These are phyloP conservation scores for Tillandsia fasciculata DNA, from an alignment of 176 grass and related monocot genomes.

Conservation along the genomic window DNA sequence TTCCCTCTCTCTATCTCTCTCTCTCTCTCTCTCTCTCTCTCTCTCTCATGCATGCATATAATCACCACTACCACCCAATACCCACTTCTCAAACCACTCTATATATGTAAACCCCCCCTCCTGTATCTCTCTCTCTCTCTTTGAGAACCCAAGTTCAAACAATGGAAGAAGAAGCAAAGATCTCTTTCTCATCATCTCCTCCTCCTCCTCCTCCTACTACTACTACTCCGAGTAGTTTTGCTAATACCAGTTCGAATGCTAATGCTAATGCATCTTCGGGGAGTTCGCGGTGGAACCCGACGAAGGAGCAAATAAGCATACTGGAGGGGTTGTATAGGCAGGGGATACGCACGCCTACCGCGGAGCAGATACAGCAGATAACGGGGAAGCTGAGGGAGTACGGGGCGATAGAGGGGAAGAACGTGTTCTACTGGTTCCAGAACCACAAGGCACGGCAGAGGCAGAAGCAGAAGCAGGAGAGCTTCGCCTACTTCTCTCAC, in stretches of 20 bases:
- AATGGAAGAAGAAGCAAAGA: constrained; percentile 21
- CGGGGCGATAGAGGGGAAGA: constrained; percentile 48
- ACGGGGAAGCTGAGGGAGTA: constrained; percentile 52
- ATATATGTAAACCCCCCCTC: not conserved
- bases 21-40: constrained; percentile 4
- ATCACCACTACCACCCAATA: not conserved
- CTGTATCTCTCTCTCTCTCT: no score
- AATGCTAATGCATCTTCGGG: not conserved
- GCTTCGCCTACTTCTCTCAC: constrained; percentile 62
- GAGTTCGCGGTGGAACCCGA: constrained; percentile 56
- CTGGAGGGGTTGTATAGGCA: constrained; percentile 65
- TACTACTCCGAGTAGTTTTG: no score
- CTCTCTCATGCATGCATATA: constrained; percentile 39
- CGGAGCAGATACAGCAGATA: constrained; percentile 76
- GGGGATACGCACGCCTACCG: constrained; percentile 54
- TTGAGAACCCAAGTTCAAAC: no score
- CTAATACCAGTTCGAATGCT: no score
- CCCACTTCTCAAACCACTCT: not conserved
- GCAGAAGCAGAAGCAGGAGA: constrained; percentile 70
- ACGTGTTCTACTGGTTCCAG: constrained; percentile 58
- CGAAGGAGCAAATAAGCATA: constrained; percentile 65
- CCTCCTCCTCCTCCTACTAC: no score
- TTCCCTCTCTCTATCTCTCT: not conserved
- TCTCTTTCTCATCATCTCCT: constrained; percentile 8
- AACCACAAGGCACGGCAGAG: constrained; percentile 53